Base-by-base conservation (phyloP, 192 early-diverging fungal species). In the Pecoramyces ruminantium region DNA sequence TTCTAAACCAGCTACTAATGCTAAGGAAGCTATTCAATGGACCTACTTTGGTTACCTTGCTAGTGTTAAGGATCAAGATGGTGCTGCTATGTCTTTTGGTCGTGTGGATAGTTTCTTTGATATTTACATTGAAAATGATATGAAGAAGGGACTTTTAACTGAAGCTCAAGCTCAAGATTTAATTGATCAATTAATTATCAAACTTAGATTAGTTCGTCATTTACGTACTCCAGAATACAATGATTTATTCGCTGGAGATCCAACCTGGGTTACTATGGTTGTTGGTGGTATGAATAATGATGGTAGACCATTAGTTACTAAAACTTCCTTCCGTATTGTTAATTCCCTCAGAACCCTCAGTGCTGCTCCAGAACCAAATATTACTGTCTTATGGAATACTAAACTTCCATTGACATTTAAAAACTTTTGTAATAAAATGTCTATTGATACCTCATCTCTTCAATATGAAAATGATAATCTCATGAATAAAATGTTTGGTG, bases 41-140 rank as follows among this genome's bases (percentile, higher is more conserved):
- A 81, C 82, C 14, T 82, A 82, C 81, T 82, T 82, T 81, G 81
- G n/a, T 38, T 82, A 82, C 15, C 77, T 82, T 29, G 80, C 81
- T 28, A n/a, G 81, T 29, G 81, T 82, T 6, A 82, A 82, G 82
- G 81, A 82, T 30, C 81, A 82, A 82, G 81, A 82, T 30, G 81
- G 81, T 28, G 81, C 81, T 13, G 81, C 81, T 27, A 82, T 82
- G 81, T 82, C 81, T 27, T 82, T 82, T 11, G 81, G 81, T 4
- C 81, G 81, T 25, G 82, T 82, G 2, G 81, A 82, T 80, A 82
- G 81, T 25, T 82, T 82, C 81, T 38, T 82, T 13, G 81, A 82
- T 82, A 78, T 82, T 25, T 82, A 82, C 15, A 81, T 82, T 82
- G n/a, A 82, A 30, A 29, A 67, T 29, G 81, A 82, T 82, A 82